A percentile compares a stretch with the other conserved stretches of the same genome.
phyloP scores from a whole-genome alignment of 2,329 filamentous ascomycete genomes.

The Trichophyton verrucosum region DNA sequence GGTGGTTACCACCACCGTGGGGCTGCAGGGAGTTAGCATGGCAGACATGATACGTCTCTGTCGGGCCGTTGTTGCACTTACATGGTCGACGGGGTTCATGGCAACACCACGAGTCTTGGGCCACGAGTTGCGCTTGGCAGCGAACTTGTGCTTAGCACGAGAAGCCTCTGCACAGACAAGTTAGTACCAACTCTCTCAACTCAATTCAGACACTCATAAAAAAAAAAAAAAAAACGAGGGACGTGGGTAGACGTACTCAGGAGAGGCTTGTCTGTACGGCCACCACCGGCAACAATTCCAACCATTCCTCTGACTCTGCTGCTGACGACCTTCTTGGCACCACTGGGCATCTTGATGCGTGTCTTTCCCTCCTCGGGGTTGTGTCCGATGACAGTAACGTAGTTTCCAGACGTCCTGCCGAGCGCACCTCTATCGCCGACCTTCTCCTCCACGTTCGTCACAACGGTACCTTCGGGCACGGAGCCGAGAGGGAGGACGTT shows the following conservation, averaged over 20 bases:
- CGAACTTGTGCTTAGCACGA: conserved; percentile 99
- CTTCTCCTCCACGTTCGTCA: conserved; percentile 99
- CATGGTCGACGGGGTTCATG: conserved; percentile 99
- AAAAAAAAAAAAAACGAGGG: not conserved
- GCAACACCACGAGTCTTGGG: conserved; percentile 99
- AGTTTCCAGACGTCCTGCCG: conserved; percentile 97
- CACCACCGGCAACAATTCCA: conserved; percentile 97
- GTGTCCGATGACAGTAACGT: conserved; percentile 95
- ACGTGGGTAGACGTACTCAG: conserved; percentile 50
- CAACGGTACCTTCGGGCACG: conserved; percentile 97
- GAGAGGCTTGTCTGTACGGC: conserved; percentile 98
- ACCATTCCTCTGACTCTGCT: conserved; percentile 94
- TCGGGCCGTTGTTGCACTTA: conserved; percentile 28
- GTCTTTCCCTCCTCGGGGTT: conserved; percentile 99
- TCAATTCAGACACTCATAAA: not conserved
- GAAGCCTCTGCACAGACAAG: conserved; percentile 67
- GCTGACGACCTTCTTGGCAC: conserved; percentile 97
- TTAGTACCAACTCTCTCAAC: conserved; percentile 10
- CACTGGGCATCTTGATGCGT: conserved; percentile 96
- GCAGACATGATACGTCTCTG: not conserved
- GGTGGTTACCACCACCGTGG: conserved; percentile 99
- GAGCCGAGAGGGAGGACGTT: conserved; percentile 91
- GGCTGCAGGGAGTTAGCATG: conserved; percentile 34
- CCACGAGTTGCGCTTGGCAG: conserved; percentile 99
- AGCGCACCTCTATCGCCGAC: conserved; percentile 90